Percentiles rank a stretch among this genome's conserved stretches.
These are phyloP conservation scores for Phalaenopsis hybrid DNA, from an alignment of 116 monocot species.

Conservation along the genomic window DNA sequence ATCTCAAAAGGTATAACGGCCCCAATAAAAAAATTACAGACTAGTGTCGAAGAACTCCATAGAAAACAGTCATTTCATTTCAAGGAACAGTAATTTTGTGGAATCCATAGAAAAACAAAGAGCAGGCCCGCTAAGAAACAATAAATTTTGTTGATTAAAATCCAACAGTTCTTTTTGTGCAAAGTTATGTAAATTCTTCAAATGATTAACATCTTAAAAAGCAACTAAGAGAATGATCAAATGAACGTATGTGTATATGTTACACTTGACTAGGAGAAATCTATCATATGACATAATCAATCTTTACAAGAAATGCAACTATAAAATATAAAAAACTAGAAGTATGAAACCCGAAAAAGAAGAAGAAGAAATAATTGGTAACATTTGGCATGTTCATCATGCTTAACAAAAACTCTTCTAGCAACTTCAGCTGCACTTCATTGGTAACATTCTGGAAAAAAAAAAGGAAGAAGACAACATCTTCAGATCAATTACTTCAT, in stretches of 20 bases:
- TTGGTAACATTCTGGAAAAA: neutral
- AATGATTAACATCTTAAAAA: neutral
- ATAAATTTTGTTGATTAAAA: neutral
- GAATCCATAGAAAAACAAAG: neutral
- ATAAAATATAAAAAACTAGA: neutral
- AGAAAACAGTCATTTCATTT: neutral
- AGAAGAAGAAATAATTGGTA: neutral
- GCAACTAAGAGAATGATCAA: neutral
- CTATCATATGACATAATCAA: neutral
- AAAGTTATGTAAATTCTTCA: neutral
- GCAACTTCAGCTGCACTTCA: too few species aligned
- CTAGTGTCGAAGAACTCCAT: neutral
- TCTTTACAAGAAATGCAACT: neutral
- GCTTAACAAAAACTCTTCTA: too few species aligned
- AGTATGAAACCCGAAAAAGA: neutral
- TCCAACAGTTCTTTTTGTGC: neutral
- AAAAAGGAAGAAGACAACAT: neutral
- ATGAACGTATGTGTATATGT: neutral
- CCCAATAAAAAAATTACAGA: neutral
- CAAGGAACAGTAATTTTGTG: neutral
- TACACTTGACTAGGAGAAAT: neutral
- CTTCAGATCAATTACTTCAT: neutral
- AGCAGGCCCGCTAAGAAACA: neutral
- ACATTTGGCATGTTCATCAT: neutral
- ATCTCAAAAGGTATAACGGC: neutral